Evolutionary conservation across 129 eudicot genomes (phyloP).

Genomic region (Glebionis coronaria): DNA sequence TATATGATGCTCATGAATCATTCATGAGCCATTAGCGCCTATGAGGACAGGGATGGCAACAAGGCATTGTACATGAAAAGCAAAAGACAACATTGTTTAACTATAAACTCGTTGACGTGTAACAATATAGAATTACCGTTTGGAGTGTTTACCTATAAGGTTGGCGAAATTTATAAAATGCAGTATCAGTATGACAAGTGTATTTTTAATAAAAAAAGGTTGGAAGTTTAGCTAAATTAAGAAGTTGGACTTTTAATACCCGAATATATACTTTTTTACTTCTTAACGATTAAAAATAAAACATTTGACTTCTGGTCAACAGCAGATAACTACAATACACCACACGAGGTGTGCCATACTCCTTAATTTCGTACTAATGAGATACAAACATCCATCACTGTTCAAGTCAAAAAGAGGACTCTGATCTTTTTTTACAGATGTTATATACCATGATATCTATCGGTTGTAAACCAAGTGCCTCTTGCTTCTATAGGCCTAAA

Average conservation of each 20-base stretch:
- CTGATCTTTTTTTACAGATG: no score
- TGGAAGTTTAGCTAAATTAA: neutral
- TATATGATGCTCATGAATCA: neutral
- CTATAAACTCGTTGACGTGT: constrained; percentile 2
- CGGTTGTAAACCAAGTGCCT: no score
- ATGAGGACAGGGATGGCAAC: neutral
- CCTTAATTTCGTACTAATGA: no score
- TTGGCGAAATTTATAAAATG: constrained; percentile 9
- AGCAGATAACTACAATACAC: neutral
- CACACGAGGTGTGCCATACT: no score
- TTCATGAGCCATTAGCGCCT: neutral
- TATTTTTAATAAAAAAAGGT: neutral
- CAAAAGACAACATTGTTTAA: constrained; percentile 8
- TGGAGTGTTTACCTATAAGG: constrained; percentile 1
- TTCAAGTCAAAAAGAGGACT: no score
- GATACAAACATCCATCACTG: no score
- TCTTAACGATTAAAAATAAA: neutral
- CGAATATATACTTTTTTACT: neutral
- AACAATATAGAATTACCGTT: no score
- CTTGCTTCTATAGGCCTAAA: no score
- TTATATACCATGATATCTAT: no score
- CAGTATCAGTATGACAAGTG: neutral
- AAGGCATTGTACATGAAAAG: neutral
- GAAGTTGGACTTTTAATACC: neutral
- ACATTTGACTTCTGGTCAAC: constrained; percentile 3